Evolutionary conservation across 768 basidiomycete genomes (phyloP), one percentile per base, ranked within the genome.

Genomic region (Candolleomyces aberdarensis): DNA sequence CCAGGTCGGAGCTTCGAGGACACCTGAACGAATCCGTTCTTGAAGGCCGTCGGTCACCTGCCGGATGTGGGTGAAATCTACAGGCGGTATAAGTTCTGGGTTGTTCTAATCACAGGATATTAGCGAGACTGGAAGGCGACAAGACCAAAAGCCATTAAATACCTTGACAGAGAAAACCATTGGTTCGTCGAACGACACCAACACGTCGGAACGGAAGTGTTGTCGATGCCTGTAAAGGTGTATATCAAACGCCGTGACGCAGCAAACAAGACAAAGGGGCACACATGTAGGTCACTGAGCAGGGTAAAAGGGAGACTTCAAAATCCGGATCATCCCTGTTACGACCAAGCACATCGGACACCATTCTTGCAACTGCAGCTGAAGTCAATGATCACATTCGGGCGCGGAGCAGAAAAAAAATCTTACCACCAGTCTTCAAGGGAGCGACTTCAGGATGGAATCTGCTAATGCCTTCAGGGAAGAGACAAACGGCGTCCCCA

Each of bases 361-460:
- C 82, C 64, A 95, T 80, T 49, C 94, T 84, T 6, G 93, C 89
- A 22, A 92, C 93, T 92, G 59, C 54, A 41, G 63, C 36, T n/a
- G 60, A 57, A 26, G 11, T 54, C 22, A 22, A 58, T 31, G 17
- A 49, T 46, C 36, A n/a, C 2, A 50, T 17, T 43, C 15, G 26
- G n/a, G 26, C 39, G 51, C 39, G 41, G 43, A 20, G 60, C 15
- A 43, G 26, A 52, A 55, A 56, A 17, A 62, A 47, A 53, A 41
- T n/a, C 78, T 49, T 57, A 89, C 91, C 90, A 71, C 94, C 94
- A 10, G 93, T 94, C 71, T 92, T 93, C 55, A 96, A 71, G 3
- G 93, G 91, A 3, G 92, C 90, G 57, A 96, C 89, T n/a, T 83
- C 86, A 0, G 93, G 91, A 65, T 91, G 89, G 71, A 88, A 96